These are phyloP conservation scores for Helenozyma baotianmanensis DNA, from an alignment of 805 yeast genomes.

Conservation along the genomic window DNA sequence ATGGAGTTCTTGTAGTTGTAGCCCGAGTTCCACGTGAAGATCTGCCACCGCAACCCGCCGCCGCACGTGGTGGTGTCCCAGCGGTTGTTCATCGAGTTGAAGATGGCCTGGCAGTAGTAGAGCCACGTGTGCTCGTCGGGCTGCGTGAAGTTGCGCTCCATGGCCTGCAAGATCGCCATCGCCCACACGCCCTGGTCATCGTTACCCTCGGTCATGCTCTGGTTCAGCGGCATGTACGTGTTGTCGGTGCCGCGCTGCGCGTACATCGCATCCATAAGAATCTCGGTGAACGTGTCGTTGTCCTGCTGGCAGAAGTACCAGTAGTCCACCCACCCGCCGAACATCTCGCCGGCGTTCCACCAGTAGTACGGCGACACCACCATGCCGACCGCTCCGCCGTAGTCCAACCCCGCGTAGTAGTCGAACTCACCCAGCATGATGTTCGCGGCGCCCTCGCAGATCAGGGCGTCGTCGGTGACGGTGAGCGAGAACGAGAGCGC, in stretches of 20 bases:
- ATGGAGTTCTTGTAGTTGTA: slow-evolving; percentile 43
- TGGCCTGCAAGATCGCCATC: slow-evolving; percentile 43
- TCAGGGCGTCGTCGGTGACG: slow-evolving; percentile 28
- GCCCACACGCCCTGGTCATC: slow-evolving; percentile 56
- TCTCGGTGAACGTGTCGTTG: slow-evolving; percentile 26
- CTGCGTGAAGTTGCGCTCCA: slow-evolving; percentile 35
- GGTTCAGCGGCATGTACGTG: slow-evolving; percentile 44
- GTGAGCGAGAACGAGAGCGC: slow-evolving; percentile 26
- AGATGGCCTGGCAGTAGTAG: slow-evolving; percentile 38
- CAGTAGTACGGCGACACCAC: slow-evolving; percentile 44
- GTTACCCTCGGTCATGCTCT: slow-evolving; percentile 45
- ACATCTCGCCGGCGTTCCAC: slow-evolving; percentile 53
- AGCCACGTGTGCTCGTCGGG: slow-evolving; percentile 38
- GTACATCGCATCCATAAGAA: slow-evolving; percentile 36
- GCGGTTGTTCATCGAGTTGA: slow-evolving; percentile 42
- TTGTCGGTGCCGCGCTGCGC: slow-evolving; percentile 39
- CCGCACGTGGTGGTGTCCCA: slow-evolving; percentile 37
- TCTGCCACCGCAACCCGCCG: slow-evolving; percentile 47
- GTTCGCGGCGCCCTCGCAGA: slow-evolving; percentile 36
- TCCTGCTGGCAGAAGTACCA: slow-evolving; percentile 32
- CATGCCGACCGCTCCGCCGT: slow-evolving; percentile 47
- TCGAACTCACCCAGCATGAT: slow-evolving; percentile 39
- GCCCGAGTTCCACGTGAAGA: slow-evolving; percentile 46
- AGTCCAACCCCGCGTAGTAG: slow-evolving; percentile 38
- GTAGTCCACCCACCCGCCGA: slow-evolving; percentile 44